These are phyloP conservation scores for Diutina mesorugosa DNA, from an alignment of 1,139 yeast species.

Conservation along the genomic window DNA sequence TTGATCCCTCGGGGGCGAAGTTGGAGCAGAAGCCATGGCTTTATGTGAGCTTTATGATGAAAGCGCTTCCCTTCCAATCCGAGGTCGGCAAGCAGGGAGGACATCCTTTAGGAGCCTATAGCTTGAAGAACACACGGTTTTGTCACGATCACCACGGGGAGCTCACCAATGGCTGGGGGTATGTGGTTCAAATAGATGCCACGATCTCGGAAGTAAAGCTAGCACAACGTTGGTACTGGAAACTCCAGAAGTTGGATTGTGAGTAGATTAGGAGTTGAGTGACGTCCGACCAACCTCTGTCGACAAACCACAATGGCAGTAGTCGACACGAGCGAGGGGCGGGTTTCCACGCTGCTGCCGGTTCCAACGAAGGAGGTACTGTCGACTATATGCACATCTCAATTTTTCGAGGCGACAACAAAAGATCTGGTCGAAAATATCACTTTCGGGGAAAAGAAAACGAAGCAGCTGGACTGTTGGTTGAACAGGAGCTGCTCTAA, in stretches of 20 bases:
- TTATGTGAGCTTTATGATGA: conserved; percentile 18
- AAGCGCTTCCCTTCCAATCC: conserved; percentile 1
- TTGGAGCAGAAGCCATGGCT: conserved; percentile 49
- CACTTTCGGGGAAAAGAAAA: neutral
- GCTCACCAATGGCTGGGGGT: neutral
- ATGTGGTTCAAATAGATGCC: neutral
- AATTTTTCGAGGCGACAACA: neutral
- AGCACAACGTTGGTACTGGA: neutral
- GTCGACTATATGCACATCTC: neutral
- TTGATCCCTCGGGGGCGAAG: conserved; percentile 39
- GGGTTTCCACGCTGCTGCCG: neutral
- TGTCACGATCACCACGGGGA: neutral
- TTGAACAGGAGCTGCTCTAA: neutral
- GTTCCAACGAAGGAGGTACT: neutral
- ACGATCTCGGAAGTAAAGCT: neutral
- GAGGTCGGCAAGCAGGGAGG: neutral
- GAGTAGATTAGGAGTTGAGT: neutral
- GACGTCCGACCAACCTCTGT: neutral
- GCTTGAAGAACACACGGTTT: neutral
- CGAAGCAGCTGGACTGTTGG: no score
- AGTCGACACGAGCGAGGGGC: neutral
- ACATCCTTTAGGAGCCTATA: neutral
- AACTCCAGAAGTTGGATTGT: neutral
- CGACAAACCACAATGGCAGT: neutral
- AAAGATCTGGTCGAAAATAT: neutral